Evolutionary conservation across 192 early-diverging fungal genomes (phyloP).

Genomic region (Coemansia sp.): DNA sequence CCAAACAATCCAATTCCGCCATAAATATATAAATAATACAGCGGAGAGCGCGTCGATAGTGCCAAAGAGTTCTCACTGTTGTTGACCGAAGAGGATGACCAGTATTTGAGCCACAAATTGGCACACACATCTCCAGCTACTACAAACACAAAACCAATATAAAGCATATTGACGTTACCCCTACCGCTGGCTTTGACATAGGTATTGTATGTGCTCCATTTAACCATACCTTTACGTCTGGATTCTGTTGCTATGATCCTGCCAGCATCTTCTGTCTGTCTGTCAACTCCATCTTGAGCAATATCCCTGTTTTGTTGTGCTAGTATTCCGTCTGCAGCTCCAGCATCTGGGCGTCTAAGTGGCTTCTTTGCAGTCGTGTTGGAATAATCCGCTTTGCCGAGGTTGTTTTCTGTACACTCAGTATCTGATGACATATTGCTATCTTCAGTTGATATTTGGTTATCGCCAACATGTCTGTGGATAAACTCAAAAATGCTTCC

Average conservation of each 20-base stretch:
- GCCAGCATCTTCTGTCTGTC: slow-evolving; percentile 30
- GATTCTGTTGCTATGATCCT: slow-evolving; percentile 70
- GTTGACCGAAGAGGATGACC: slow-evolving; percentile 57
- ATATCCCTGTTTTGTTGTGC: not conserved
- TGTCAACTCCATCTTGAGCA: not conserved
- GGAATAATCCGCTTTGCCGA: slow-evolving; percentile 11
- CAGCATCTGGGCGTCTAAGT: slow-evolving; percentile 54
- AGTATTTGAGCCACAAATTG: slow-evolving; percentile 69
- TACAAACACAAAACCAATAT: slow-evolving; percentile 57
- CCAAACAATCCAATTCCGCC: slow-evolving; percentile 72
- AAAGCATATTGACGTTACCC: slow-evolving; percentile 56
- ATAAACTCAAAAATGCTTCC: slow-evolving; percentile 61
- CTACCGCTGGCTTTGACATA: slow-evolving; percentile 77
- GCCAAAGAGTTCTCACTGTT: not conserved
- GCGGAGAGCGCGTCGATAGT: slow-evolving; percentile 39
- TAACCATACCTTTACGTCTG: slow-evolving; percentile 77
- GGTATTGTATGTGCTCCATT: slow-evolving; percentile 71
- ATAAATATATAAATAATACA: slow-evolving; percentile 73
- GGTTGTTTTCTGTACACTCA: slow-evolving; percentile 28
- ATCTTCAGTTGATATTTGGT: slow-evolving; percentile 1
- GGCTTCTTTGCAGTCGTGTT: slow-evolving; percentile 23
- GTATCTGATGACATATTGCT: slow-evolving; percentile 11
- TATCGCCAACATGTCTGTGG: slow-evolving; percentile 22
- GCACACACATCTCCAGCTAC: slow-evolving; percentile 57
- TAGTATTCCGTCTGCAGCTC: not conserved